phyloP scores from a whole-genome alignment of 2,329 filamentous ascomycete genomes.

The Hymenoscyphus linearis region DNA sequence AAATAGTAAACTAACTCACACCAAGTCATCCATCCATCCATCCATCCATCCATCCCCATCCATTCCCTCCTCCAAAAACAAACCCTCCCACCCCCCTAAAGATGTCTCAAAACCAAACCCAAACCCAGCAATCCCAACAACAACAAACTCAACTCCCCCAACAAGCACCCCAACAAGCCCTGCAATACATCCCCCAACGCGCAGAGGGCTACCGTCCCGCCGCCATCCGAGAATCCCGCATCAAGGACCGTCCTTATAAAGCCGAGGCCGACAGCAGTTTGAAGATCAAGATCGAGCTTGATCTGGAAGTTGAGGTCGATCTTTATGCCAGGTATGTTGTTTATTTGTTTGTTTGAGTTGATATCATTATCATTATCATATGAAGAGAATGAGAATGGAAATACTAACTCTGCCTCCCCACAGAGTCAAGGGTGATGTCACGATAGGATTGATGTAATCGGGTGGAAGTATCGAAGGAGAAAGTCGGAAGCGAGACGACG shows the following conservation, averaged over 20 bases:
- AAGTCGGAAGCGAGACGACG: background rate
- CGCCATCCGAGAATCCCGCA: constrained; percentile 17
- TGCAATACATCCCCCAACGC: background rate
- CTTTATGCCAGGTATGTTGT: background rate
- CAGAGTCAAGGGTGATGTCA: background rate
- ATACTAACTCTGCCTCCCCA: too few relatives aligned
- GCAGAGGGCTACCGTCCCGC: constrained; percentile 6
- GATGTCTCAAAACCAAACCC: background rate
- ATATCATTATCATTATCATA: too few relatives aligned
- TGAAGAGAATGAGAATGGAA: too few relatives aligned
- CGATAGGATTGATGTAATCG: background rate
- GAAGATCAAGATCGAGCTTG: constrained; percentile 22
- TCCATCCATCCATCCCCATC: background rate
- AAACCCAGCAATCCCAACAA: background rate
- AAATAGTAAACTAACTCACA: too few relatives aligned
- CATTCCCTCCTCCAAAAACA: background rate
- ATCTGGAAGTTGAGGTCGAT: constrained; percentile 20
- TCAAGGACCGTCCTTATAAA: constrained; percentile 17
- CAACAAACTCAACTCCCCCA: background rate
- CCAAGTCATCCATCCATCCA: background rate
- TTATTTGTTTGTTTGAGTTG: too few relatives aligned
- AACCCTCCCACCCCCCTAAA: background rate
- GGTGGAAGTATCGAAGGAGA: background rate
- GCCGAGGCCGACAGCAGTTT: constrained; percentile 11
- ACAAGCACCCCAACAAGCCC: constrained; percentile 1